Conservation (phyloP, 306 rosid genomes). For the Fragaria vesca region DNA sequence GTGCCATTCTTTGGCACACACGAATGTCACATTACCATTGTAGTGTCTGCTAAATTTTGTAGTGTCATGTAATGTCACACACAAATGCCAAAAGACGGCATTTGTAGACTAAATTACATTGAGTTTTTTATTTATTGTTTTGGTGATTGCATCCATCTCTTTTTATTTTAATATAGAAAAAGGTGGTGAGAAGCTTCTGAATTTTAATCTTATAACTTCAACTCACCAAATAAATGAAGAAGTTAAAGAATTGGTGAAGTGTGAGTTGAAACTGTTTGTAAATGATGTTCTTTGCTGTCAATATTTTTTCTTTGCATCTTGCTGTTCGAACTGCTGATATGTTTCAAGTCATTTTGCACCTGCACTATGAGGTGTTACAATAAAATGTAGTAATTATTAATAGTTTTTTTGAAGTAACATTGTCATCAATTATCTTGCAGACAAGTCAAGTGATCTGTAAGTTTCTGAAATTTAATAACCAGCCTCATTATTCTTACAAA, state of each 20-base stretch:
- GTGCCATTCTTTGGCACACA: background rate
- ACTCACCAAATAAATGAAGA: background rate
- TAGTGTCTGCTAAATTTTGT: background rate
- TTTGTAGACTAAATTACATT: background rate
- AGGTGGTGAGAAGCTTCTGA: background rate
- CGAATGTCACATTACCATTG: background rate
- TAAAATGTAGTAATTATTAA: background rate
- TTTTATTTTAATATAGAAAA: background rate
- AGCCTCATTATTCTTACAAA: conserved; percentile 19
- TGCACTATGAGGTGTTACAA: background rate
- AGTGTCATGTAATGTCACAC: no score
- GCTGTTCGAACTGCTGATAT: conserved; percentile 1
- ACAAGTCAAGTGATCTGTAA: background rate
- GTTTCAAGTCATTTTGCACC: background rate
- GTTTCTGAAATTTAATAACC: conserved; percentile 5
- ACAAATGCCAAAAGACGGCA: background rate
- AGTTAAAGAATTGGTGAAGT: background rate
- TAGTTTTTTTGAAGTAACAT: background rate
- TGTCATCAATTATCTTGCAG: background rate
- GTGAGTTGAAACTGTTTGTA: background rate
- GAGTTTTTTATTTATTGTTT: no score
- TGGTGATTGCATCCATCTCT: background rate
- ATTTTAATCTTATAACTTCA: background rate
- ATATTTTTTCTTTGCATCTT: background rate
- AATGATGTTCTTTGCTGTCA: background rate